phyloP scores from a whole-genome alignment of 164 flowering plant species.

The Dillenia suffruticosa region DNA sequence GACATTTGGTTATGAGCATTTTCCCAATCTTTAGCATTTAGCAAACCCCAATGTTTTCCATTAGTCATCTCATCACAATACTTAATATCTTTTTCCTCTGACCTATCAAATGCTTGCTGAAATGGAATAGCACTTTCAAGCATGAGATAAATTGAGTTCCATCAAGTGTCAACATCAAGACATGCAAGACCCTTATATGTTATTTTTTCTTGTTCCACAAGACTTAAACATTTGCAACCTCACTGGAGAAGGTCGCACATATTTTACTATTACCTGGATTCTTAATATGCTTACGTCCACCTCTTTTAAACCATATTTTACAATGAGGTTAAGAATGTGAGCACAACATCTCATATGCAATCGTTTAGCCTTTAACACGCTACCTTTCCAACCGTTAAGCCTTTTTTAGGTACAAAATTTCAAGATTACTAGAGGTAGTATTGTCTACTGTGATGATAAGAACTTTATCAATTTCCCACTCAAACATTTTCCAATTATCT shows the following conservation, averaged over 20 bases:
- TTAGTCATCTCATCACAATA: neutral
- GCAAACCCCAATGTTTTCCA: neutral
- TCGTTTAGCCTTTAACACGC: neutral
- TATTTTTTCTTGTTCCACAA: neutral
- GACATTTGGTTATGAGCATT: neutral
- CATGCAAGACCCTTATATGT: slow-evolving; percentile 1
- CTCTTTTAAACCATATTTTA: slow-evolving; percentile 10
- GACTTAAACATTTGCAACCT: slow-evolving; percentile 3
- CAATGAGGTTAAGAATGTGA: slow-evolving; percentile 6
- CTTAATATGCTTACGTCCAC: neutral
- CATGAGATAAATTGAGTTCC: slow-evolving; percentile 13
- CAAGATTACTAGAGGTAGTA: neutral
- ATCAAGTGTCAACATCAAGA: slow-evolving; percentile 13
- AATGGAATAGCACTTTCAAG: neutral
- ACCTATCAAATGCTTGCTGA: slow-evolving; percentile 4
- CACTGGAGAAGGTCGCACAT: slow-evolving; percentile 6
- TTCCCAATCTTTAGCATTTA: neutral
- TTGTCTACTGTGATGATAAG: neutral
- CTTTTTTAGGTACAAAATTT: neutral
- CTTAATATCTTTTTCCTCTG: neutral
- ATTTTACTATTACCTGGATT: slow-evolving; percentile 1
- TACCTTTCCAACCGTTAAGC: neutral
- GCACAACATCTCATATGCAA: slow-evolving; percentile 15
- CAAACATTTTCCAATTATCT: neutral
- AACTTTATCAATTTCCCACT: slow-evolving; percentile 2